These are phyloP conservation scores for Solanum aculeatissimum DNA, from an alignment of 305 asterid genomes.

Conservation along the genomic window DNA sequence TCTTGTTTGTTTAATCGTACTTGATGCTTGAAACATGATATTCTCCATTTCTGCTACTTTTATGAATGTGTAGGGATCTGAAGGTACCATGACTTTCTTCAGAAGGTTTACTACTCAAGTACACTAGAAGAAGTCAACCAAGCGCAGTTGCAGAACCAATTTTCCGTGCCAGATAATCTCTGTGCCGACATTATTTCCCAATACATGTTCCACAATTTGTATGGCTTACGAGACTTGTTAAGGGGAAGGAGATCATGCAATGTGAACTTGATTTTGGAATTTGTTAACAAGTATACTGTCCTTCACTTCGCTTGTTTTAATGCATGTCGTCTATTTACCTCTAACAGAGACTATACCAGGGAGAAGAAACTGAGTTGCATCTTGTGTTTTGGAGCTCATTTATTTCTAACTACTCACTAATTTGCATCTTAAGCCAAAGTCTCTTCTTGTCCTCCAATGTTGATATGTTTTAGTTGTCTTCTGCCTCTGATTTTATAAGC, in stretches of 20 bases:
- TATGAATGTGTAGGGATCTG: conserved; percentile 44
- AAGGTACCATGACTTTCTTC: conserved; percentile 82
- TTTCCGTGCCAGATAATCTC: conserved; percentile 56
- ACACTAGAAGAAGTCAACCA: conserved; percentile 73
- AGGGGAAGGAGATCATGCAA: neutral
- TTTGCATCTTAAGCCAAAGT: neutral
- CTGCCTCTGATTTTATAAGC: neutral
- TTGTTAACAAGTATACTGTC: neutral
- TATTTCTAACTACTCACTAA: neutral
- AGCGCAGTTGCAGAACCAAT: conserved; percentile 59
- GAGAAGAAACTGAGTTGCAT: neutral
- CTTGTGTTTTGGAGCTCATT: neutral
- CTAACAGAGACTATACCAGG: neutral
- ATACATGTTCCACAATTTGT: neutral
- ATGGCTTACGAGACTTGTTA: neutral
- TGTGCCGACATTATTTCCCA: neutral
- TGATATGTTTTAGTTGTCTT: neutral
- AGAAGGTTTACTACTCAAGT: conserved; percentile 82
- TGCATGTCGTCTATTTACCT: neutral
- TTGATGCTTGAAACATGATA: neutral
- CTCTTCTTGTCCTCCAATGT: neutral
- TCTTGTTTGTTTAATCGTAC: neutral
- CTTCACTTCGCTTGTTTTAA: neutral
- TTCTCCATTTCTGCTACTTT: neutral
- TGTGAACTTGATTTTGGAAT: neutral